Percentiles rank a stretch among this genome's conserved stretches.
phyloP scores from a whole-genome alignment of 495 filamentous ascomycete species.

The Umbilicaria muhlenbergii region DNA sequence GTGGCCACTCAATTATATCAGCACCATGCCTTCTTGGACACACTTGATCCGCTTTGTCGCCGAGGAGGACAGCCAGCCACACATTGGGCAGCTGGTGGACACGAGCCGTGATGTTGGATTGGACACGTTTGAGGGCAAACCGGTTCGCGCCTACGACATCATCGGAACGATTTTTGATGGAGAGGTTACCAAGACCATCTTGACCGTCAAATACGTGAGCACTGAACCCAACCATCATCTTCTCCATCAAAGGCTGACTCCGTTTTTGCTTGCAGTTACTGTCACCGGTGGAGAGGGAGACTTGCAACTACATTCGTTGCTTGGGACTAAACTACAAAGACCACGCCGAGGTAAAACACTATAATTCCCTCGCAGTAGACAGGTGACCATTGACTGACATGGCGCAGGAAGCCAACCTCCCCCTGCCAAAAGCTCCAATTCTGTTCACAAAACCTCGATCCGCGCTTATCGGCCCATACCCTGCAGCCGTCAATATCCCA shows the following conservation, averaged over 20 bases:
- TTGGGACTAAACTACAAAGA: slow-evolving; percentile 31
- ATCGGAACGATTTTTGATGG: slow-evolving; percentile 25
- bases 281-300: slow-evolving; percentile 19
- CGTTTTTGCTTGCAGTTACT: slow-evolving; percentile 13
- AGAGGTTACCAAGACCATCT: slow-evolving; percentile 15
- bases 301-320: slow-evolving; percentile 32
- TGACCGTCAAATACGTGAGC: slow-evolving; percentile 21
- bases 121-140: slow-evolving; percentile 18
- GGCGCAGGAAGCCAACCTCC: slow-evolving; percentile 21
- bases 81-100: slow-evolving; percentile 26
- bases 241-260: too few species aligned
- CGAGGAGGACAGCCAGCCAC: slow-evolving; percentile 23
- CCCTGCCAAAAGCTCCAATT: slow-evolving; percentile 24
- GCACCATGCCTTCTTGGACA: slow-evolving; percentile 21
- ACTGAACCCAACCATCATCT: too few species aligned
- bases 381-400: not conserved
- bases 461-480: slow-evolving; percentile 26
- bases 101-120: slow-evolving; percentile 22
- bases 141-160: slow-evolving; percentile 20
- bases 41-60: slow-evolving; percentile 31
- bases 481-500: slow-evolving; percentile 28
- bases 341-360: slow-evolving; percentile 17
- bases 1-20: too few species aligned
- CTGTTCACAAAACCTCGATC: slow-evolving; percentile 32
- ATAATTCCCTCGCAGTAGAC: not conserved